Conservation (phyloP, 306 rosid species). For the Quercus suber region DNA sequence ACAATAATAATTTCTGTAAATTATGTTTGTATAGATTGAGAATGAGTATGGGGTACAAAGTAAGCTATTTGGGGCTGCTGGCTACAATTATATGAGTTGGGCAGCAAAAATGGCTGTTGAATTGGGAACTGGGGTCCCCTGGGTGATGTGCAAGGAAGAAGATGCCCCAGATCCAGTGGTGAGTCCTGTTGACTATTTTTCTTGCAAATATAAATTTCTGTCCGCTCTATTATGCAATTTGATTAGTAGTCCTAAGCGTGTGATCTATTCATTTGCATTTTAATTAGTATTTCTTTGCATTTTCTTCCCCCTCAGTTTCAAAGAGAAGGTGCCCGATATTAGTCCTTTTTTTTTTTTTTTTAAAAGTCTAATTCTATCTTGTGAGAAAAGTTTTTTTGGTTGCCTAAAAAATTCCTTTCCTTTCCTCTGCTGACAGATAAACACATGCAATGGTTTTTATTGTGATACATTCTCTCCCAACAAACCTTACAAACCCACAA, state of each 20-base stretch:
- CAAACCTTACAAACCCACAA: conserved; percentile 84
- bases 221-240: neutral
- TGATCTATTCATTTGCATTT: neutral
- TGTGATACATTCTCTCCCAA: conserved; percentile 91
- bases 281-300: neutral
- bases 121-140: conserved; percentile 90
- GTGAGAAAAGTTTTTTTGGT: neutral
- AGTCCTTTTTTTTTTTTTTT: neutral
- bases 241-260: neutral
- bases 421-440: conserved; percentile 59
- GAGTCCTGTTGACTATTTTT: conserved; percentile 25
- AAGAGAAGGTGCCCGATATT: neutral
- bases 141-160: conserved; percentile 99
- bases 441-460: conserved; percentile 96
- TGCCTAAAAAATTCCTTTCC: conserved; percentile 24
- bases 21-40: conserved; percentile 65
- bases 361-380: neutral
- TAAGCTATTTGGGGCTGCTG: conserved; percentile 75
- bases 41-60: conserved; percentile 93
- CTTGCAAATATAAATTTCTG: conserved; percentile 3
- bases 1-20: conserved; percentile 1
- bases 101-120: conserved; percentile 98
- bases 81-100: conserved; percentile 83
- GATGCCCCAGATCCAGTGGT: conserved; percentile 99
- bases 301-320: neutral